A percentile compares a stretch with the other conserved stretches of the same genome.
Evolutionary conservation across 1,284 basidiomycete genomes (phyloP).

Genomic region (Ustilago tritici): DNA sequence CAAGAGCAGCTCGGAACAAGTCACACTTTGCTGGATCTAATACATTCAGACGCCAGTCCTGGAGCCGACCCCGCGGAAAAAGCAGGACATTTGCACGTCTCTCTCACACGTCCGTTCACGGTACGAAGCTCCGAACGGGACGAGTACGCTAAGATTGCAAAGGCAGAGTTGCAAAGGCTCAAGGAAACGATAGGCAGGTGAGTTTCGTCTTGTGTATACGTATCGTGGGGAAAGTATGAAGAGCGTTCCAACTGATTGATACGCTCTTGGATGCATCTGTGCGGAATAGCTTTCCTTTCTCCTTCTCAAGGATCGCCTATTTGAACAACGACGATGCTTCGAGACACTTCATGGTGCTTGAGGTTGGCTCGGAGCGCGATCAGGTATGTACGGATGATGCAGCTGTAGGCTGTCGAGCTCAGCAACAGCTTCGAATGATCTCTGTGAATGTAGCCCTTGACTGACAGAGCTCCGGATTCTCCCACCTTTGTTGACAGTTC

Average conservation of each 20-base stretch:
- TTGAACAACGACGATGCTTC: slow-evolving; percentile 44
- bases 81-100: slow-evolving; percentile 37
- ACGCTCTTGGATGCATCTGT: not conserved
- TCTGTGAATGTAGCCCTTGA: not conserved
- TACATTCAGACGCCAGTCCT: not conserved
- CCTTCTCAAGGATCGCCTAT: slow-evolving; percentile 40
- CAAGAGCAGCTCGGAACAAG: slow-evolving; percentile 17
- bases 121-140: slow-evolving; percentile 46
- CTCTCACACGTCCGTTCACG: slow-evolving; percentile 51
- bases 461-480: not conserved
- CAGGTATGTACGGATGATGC: slow-evolving; percentile 15
- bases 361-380: slow-evolving; percentile 40
- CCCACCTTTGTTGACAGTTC: slow-evolving; percentile 20
- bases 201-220: not conserved
- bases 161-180: slow-evolving; percentile 8
- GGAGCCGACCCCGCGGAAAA: not conserved
- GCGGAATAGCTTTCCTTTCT: slow-evolving; percentile 29
- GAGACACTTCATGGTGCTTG: slow-evolving; percentile 47
- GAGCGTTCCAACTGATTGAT: not conserved
- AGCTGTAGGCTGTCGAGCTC: not conserved
- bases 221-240: not conserved
- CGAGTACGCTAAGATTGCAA: slow-evolving; percentile 32
- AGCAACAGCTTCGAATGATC: no score
- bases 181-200: slow-evolving; percentile 13
- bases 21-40: slow-evolving; percentile 14